Base-by-base conservation (phyloP, 257 asterid genomes). In the Avicennia marina region DNA sequence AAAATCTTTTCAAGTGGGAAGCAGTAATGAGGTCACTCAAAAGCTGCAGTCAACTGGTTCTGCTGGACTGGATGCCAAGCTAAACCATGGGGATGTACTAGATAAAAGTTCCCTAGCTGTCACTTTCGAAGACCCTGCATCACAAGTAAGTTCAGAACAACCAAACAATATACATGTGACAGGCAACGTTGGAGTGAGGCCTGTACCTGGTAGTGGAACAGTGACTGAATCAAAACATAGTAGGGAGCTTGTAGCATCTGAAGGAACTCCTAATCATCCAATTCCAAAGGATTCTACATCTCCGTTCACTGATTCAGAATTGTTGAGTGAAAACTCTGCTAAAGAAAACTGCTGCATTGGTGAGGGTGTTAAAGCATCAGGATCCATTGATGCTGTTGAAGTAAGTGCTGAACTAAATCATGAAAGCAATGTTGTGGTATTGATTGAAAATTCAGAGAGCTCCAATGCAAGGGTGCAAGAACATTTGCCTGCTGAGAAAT, bases 381-480 rank as follows among this genome's bases (percentile, higher is more conserved):
- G n/a, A n/a, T n/a, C n/a, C n/a, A n/a, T n/a, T n/a, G n/a, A n/a
- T n/a, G n/a, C n/a, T n/a, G n/a, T n/a, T n/a, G n/a, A n/a, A n/a
- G n/a, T n/a, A n/a, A 26, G 33, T 55, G 11, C 33, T 55, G 68
- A 71, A 20, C 53, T 29, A 42, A 68, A 60, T 51, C 65, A 39
- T 51, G 70, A 57, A 20, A 59, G 25, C n/a, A 29, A n/a, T 52
- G 53, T 12, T 36, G 61, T 8, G 21, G 39, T 10, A 39, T 18
- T 25, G 3, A 18, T 36, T 27, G 71, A 64, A 65, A 47, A 19
- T 47, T 36, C 65, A n/a, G n/a, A n/a, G n/a, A 20, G 11, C 53
- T 60, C 56, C 13, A 11, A 38, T 19, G 21, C 26, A 13, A 17
- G 9, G 22, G 33, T 56, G 61, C 68, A 43, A 53, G 75, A 68